Conservation (phyloP, 2,329 filamentous ascomycete species). For the Aspergillus spinulosporus region DNA sequence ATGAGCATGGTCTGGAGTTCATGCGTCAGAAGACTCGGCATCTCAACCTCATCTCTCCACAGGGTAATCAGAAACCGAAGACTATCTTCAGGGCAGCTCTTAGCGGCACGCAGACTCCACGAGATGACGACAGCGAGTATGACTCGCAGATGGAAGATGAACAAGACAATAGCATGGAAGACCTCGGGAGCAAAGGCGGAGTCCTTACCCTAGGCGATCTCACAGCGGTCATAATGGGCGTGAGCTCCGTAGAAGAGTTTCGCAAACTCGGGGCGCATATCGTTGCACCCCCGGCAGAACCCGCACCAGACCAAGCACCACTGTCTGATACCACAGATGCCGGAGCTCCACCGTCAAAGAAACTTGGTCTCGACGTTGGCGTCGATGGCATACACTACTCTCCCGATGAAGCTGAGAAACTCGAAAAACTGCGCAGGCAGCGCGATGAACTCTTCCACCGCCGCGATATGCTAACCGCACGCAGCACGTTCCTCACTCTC, state of each 20-base stretch:
- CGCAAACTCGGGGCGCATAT: conserved; percentile 43
- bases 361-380: conserved; percentile 33
- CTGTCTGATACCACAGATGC: conserved; percentile 7
- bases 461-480: conserved; percentile 43
- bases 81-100: conserved; percentile 7
- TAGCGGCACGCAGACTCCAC: conserved; percentile 5
- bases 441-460: conserved; percentile 38
- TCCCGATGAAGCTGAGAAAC: conserved; percentile 38
- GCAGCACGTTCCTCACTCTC: conserved; percentile 45
- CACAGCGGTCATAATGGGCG: conserved; percentile 41
- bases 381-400: conserved; percentile 37
- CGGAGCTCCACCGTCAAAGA: conserved; percentile 17
- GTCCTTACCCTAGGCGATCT: conserved; percentile 45
- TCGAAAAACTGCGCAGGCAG: conserved; percentile 39
- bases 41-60: conserved; percentile 28
- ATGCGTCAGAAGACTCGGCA: conserved; percentile 38
- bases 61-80: conserved; percentile 18
- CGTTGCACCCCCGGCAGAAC: conserved; percentile 33
- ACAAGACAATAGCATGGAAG: conserved; percentile 27
- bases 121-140: conserved; percentile 15
- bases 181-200: conserved; percentile 46
- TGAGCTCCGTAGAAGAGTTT: conserved; percentile 43
- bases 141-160: conserved; percentile 23
- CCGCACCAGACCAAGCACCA: background rate
- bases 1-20: conserved; percentile 50